These are phyloP conservation scores for Ustilago trichophora DNA, from an alignment of 1,284 basidiomycete species.

Conservation along the genomic window DNA sequence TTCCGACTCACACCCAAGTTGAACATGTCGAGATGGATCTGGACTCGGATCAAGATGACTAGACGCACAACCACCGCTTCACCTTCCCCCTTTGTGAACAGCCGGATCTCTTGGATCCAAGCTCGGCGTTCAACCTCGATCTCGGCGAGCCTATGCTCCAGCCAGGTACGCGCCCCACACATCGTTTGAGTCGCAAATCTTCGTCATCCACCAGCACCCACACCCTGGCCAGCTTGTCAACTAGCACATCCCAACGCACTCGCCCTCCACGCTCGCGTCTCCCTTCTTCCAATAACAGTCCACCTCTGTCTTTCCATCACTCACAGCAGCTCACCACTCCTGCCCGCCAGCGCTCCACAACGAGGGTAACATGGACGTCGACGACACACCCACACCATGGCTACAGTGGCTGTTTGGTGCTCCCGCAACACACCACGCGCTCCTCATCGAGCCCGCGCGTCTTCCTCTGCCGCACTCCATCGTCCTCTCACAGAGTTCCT, in stretches of 20 bases:
- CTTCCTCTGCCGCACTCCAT: slow-evolving; percentile 40
- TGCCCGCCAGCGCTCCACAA: slow-evolving; percentile 29
- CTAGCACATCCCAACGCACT: slow-evolving; percentile 7
- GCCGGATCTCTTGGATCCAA: slow-evolving; percentile 17
- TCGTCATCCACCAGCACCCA: slow-evolving; percentile 31
- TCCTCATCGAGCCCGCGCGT: slow-evolving; percentile 32
- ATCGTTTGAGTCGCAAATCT: slow-evolving; percentile 23
- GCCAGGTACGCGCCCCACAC: slow-evolving; percentile 35
- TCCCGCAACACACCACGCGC: slow-evolving; percentile 11
- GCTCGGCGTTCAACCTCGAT: slow-evolving; percentile 16
- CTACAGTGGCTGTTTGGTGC: background rate
- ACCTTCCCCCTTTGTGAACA: slow-evolving; percentile 48
- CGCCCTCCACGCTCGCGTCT: slow-evolving; percentile 18
- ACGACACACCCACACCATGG: background rate
- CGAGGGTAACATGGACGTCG: slow-evolving; percentile 22
- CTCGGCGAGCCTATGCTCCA: slow-evolving; percentile 33
- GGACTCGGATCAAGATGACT: slow-evolving; percentile 41
- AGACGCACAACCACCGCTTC: slow-evolving; percentile 40
- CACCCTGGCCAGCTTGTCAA: slow-evolving; percentile 23
- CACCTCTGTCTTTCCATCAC: slow-evolving; percentile 1
- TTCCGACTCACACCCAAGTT: slow-evolving; percentile 19
- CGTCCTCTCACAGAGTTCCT: slow-evolving; percentile 43
- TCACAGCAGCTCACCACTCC: slow-evolving; percentile 24
- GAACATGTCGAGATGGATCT: slow-evolving; percentile 45
- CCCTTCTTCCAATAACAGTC: slow-evolving; percentile 17